Conservation (phyloP, 2,329 filamentous ascomycete genomes). For the Colletotrichum simmondsii region DNA sequence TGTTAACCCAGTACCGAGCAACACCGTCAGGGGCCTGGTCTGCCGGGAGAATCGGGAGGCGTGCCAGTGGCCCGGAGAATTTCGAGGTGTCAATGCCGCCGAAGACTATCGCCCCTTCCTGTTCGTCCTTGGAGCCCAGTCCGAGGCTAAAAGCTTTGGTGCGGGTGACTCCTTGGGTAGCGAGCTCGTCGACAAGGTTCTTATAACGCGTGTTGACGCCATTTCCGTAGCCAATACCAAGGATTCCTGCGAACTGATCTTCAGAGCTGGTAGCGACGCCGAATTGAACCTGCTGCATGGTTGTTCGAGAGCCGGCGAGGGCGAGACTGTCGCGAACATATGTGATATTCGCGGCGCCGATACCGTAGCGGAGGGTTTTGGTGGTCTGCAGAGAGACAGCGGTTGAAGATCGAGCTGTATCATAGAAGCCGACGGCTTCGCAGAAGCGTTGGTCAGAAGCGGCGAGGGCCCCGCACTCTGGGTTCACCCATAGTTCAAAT, state of each 20-base stretch:
- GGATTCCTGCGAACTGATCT: conserved; percentile 67
- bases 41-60: conserved; percentile 69
- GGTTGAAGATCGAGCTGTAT: conserved; percentile 53
- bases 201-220: conserved; percentile 58
- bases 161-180: conserved; percentile 62
- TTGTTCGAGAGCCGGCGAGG: conserved; percentile 49
- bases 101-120: conserved; percentile 73
- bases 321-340: conserved; percentile 59
- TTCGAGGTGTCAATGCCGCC: conserved; percentile 75
- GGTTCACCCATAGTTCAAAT: conserved; percentile 73
- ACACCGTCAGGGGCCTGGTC: conserved; percentile 65
- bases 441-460: conserved; percentile 57
- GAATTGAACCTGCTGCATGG: conserved; percentile 68
- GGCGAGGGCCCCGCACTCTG: conserved; percentile 61
- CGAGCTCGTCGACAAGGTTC: conserved; percentile 64
- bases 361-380: conserved; percentile 60
- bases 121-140: conserved; percentile 69
- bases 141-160: conserved; percentile 74
- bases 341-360: conserved; percentile 61
- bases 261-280: conserved; percentile 67
- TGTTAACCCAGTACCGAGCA: conserved; percentile 62
- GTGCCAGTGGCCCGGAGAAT: conserved; percentile 68
- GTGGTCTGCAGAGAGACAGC: conserved; percentile 43
- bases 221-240: conserved; percentile 78
- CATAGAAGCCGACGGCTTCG: conserved; percentile 55